phyloP scores from a whole-genome alignment of 768 basidiomycete genomes.

The Phylloporus scabripes region DNA sequence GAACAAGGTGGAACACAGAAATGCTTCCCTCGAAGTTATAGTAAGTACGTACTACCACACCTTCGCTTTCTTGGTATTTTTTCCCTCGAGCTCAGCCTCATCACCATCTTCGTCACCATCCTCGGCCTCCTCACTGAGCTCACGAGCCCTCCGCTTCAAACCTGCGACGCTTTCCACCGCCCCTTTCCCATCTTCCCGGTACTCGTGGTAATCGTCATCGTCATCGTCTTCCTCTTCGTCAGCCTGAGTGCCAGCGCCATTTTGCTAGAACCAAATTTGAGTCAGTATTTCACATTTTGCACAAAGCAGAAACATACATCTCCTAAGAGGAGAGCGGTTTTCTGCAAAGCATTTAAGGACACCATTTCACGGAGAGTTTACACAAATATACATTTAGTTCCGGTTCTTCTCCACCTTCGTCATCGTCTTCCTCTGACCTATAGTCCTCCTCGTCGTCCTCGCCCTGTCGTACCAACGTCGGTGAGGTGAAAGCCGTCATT shows the following conservation, averaged over 20 bases:
- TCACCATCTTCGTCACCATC: constrained; percentile 9
- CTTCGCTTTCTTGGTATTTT: constrained; percentile 22
- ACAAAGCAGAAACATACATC: constrained; percentile 8
- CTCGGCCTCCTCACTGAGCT: constrained; percentile 11
- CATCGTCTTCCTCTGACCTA: constrained; percentile 8
- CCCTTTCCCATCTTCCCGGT: constrained; percentile 8
- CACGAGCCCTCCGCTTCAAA: constrained; percentile 24
- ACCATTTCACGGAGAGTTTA: background rate
- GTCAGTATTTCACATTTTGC: background rate
- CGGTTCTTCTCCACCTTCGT: constrained; percentile 8
- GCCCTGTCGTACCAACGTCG: constrained; percentile 7
- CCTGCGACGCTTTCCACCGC: constrained; percentile 12
- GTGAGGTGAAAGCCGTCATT: background rate
- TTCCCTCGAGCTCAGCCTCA: constrained; percentile 1
- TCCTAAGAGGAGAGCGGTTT: constrained; percentile 23
- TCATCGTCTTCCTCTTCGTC: constrained; percentile 16
- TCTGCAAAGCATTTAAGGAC: constrained; percentile 9
- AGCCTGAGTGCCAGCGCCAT: constrained; percentile 9
- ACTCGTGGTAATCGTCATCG: constrained; percentile 22
- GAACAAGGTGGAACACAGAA: constrained; percentile 1
- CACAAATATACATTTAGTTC: constrained; percentile 12
- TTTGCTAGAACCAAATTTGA: constrained; percentile 4
- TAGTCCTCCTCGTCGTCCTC: constrained; percentile 14
- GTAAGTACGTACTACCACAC: constrained; percentile 18
- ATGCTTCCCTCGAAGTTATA: too few relatives aligned